Evolutionary conservation across 1,284 basidiomycete species (phyloP), one percentile per base, ranked within the genome.

Genomic region (Cystobasidium sp.): DNA sequence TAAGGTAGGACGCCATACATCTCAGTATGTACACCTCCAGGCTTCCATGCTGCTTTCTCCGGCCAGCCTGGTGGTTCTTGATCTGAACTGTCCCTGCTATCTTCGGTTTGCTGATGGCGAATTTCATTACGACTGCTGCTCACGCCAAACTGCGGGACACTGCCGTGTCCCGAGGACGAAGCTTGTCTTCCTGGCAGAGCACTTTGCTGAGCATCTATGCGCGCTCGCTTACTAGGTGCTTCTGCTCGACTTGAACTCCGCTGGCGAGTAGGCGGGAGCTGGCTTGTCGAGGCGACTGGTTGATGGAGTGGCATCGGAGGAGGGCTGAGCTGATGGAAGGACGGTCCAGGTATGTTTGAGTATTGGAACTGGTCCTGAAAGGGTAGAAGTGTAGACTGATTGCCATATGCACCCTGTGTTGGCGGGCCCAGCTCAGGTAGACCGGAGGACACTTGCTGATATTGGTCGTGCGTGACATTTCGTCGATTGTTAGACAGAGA

Each of bases 1-100:
- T 58, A 58, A 1, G 55, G 55, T 6, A 58, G 39, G 55, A 58
- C 55, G n/a, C 55, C 55, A 37, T 58, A 58, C 55, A 58, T 58
- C 24, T 58, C 55, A 7, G 55, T 58, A 22, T 58, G 55, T 3
- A 58, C 55, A n/a, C 55, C 55, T 58, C 55, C 55, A 10, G 55
- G 55, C 55, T 58, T 58, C 55, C 55, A 58, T 16, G 55, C 55
- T 58, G 55, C 55, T 37, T 58, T 58, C 39, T 58, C 55, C 8
- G 55, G 55, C 55, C 55, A 58, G 9, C 55, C 55, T 4, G 55
- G 22, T 58, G 55, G 55, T n/a, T 58, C 55, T 14, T 58, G 55
- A 37, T 58, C 55, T 31, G 55, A 58, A 37, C 55, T 58, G n/a
- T 58, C 55, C n/a, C 55, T 58, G 55, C 55, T 58, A 1, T 58